These are phyloP conservation scores for Blastomyces parvus DNA, from an alignment of 2,329 filamentous ascomycete genomes.

Conservation along the genomic window DNA sequence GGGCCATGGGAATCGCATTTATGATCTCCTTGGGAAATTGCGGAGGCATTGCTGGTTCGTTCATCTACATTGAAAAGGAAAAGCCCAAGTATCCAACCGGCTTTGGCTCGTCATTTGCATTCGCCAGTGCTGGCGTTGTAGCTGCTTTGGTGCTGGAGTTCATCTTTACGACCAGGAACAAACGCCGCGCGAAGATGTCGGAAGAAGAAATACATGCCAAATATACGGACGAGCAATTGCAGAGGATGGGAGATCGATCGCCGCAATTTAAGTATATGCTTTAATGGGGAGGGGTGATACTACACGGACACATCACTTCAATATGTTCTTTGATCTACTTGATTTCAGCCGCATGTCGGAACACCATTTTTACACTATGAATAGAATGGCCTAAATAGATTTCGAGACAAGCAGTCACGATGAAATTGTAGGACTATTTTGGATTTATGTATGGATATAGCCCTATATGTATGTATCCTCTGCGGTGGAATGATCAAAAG, in stretches of 20 bases:
- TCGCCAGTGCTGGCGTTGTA: constrained; percentile 19
- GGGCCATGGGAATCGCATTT: constrained; percentile 35
- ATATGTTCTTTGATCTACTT: not conserved
- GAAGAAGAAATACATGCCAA: constrained; percentile 26
- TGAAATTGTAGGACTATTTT: not conserved
- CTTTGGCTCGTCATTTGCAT: constrained; percentile 24
- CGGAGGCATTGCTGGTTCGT: constrained; percentile 29
- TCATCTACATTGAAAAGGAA: constrained; percentile 26
- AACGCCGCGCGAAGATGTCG: constrained; percentile 24
- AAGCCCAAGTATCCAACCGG: constrained; percentile 26
- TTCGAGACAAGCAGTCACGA: not conserved
- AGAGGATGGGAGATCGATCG: constrained; percentile 30
- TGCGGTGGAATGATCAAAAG: too few species aligned
- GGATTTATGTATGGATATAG: too few species aligned
- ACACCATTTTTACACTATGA: not conserved
- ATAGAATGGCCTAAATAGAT: not conserved
- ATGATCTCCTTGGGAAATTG: constrained; percentile 34
- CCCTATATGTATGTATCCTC: too few species aligned
- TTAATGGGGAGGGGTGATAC: not conserved
- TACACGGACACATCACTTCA: not conserved
- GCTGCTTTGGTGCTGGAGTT: constrained; percentile 21
- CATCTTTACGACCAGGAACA: constrained; percentile 27
- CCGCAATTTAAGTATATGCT: constrained; percentile 29
- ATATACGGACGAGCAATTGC: constrained; percentile 28
- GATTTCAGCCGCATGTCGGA: not conserved